Base-by-base conservation (phyloP, 2,329 filamentous ascomycete genomes). In the Zymoseptoria tritici region DNA sequence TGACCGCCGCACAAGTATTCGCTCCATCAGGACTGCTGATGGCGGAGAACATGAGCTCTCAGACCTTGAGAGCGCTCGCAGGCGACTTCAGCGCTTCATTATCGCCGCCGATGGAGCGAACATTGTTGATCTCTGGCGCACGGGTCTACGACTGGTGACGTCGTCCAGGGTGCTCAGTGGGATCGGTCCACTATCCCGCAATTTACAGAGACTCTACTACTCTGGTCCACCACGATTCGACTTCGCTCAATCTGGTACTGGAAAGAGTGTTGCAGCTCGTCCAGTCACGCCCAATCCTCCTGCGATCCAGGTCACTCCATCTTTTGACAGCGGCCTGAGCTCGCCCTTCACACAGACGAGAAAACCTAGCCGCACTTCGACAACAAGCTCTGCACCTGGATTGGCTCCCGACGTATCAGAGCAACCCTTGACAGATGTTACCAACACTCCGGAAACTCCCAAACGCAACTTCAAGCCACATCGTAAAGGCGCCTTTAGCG, bases 11-110 rank as follows among this genome's bases (percentile, higher is more conserved):
- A 55, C 63, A 19, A 72, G 69, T 58, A 54, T 70, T 16, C 63
- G 67, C 21, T 71, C 69, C 19, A 63, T 66, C 9, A 60, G 60
- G 9, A 67, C 67, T 7, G 53, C 55, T 36, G 68, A 71, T 51
- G 67, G 65, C 24, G 63, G 62, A 29, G 70, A 67, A 53, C 64
- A 66, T 21, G 68, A 67, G 52, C 51, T 64, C 16, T 63, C 62
- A 2, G 72, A 74, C 57, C 62, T 77, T 9, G 71, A 75, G 16
- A 71, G 71, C 60, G 64, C 69, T 6, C 69, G 75, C n/a, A 76
- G 70, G 62, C 75, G 72, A 57, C 68, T 78, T 16, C 75, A 78
- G 65, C 71, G 75, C 16, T 70, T 71, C 16, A 68, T 70, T 50
- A 73, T 78, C 50, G 71, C 71, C 31, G 64, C 72, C 9, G 52